Base-by-base conservation (phyloP, 2,329 filamentous ascomycete species). In the Trichoderma simmonsii region DNA sequence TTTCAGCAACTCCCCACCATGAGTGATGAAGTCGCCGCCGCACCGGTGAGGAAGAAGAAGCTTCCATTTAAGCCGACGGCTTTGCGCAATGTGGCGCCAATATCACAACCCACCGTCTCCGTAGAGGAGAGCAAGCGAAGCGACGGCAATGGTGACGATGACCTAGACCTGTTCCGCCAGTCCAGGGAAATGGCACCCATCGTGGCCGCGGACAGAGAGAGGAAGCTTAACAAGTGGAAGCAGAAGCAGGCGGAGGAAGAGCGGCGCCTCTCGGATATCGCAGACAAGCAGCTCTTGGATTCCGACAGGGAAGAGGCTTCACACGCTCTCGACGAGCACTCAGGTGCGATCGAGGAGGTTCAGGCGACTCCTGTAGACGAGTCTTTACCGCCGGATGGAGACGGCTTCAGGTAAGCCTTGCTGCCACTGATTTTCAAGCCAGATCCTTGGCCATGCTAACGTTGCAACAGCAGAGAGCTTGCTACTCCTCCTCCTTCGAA, bases 31-130 rank as follows among this genome's bases (percentile, higher is more conserved):
- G 64, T 70, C n/a, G 48, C 75, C 26, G 75, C 78, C 18, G 32
- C 78, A 30, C 66, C 77, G 36, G 73, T 76, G 7, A 72, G 73
- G 14, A 82, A 79, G 74, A 83, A 83, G 76, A 82, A 81, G 73
- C 82, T 87, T 1, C 85, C 85, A 0, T 87, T 87, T 78, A 87
- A 87, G 73, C 84, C 84, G 14, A 86, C 85, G 2, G 84, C 81
- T 24, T 77, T 83, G 73, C 83, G 81, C 60, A 79, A 77, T 51
- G 77, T 77, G 57, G 76, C 74, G 11, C 65, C 54, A 6, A 1
- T 73, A 28, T 77, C 81, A 2, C 78, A 76, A n/a, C 70, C 77
- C 18, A 73, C 75, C 21, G 71, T 67, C 60, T 65, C 43, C 11
- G 56, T 60, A 51, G 39, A 60, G n/a, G 56, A 68, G 30, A 28